Evolutionary conservation across 352 stramenopile genomes (phyloP), one percentile per base, ranked within the genome.

Genomic region (Albugo laibachii): DNA sequence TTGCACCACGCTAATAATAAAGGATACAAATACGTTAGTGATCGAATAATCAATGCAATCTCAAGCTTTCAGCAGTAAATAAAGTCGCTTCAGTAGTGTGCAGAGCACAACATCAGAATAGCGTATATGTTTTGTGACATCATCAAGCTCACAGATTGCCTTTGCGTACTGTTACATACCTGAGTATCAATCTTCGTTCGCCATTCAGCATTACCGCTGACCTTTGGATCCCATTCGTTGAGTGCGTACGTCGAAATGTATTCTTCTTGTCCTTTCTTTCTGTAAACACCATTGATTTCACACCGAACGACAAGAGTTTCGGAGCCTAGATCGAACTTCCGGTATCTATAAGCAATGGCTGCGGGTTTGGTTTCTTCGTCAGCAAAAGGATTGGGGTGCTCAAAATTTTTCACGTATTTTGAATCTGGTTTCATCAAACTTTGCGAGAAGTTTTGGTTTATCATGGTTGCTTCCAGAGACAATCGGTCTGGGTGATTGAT

Each of bases 391-490:
- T 97, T 96, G 13, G 79, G 52, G 24, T 71, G 55, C 34, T 78
- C 68, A 42, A 80, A 79, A 37, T 53, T 54, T 59, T 88, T 89
- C 56, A 61, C 65, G 49, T 57, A 66, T 14, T 53, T 58, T 36
- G 53, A 55, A 16, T 45, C 53, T 13, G 34, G 40, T 52, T 92
- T 85, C 20, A 97, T 66, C 37, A 97, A 92, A 63, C 98, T 93
- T 60, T 99, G 94, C 21, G 92, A 96, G 62, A 98, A 93, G 63
- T 97, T 97, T 63, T 98, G 92, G 69, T 98, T 98, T 62, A 99
- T 97, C 74, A 95, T 95, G 5, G 94, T 98, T 1, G 93, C 93
- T 52, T 99, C 94, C 5, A 98, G 69, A 50, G 70, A 88, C 12
- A 99, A 73, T 19, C 93, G 78, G 65, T 97, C 88, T 13, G 92